Base-by-base conservation (phyloP, 306 rosid genomes). In the Castanopsis chinensis region DNA sequence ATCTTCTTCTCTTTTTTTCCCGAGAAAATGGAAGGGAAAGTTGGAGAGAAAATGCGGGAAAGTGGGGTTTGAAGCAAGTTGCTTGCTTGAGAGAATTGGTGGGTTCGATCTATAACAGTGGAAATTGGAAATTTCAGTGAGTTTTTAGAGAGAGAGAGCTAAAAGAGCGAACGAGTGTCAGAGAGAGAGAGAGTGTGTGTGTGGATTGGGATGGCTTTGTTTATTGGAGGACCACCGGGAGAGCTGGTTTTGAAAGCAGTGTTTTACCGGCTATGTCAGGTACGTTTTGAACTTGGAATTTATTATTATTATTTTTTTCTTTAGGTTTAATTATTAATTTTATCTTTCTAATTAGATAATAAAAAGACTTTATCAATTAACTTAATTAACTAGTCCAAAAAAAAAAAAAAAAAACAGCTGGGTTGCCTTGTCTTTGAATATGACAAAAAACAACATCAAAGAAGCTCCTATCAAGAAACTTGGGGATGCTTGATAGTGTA, bases 21-120 rank as follows among this genome's bases (percentile, higher is more conserved):
- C 72, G 69, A 81, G 83, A 86, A 80, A 87, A 76, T 58, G 28
- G 79, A 67, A 37, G 41, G 54, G 75, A 75, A 87, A 79, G 56
- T 65, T 21, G 51, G 69, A 78, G 10, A 78, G 84, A 78, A 80
- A 91, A 83, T 78, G 89, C 76, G 76, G 87, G 77, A 43, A 49
- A 83, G 80, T 35, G 74, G 51, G 72, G 21, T 9, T 67, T 28
- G 56, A 54, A 32, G 58, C 74, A 54, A 41, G 45, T 41, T 41
- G 45, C 45, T 41, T 41, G 33, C 52, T 49, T 15, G 21, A 13
- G 69, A 51, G 78, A 75, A 33, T 69, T 11, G 65, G 71, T 45
- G 65, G 67, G 21, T 80, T 80, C 89, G 85, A 86, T 85, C 84
- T 43, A 54, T 64, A n/a, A 33, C 73, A 57, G 20, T n/a, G 80